phyloP scores from a whole-genome alignment of 352 stramenopile genomes.

The Phytophthora constricta region DNA sequence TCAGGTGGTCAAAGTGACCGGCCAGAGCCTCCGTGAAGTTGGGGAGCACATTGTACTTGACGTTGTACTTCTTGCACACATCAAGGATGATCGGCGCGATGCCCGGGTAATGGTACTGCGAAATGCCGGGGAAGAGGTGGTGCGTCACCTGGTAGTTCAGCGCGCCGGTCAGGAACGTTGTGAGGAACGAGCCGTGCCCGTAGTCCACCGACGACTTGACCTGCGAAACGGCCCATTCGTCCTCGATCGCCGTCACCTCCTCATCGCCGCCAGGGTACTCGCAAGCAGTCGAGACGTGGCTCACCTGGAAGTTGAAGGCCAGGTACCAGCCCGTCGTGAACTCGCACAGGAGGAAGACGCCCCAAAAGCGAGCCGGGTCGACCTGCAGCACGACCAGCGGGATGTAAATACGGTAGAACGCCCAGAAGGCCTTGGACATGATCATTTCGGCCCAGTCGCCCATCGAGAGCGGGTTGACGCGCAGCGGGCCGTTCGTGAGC shows the following conservation, averaged over 20 bases:
- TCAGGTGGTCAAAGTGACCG: conserved; percentile 91
- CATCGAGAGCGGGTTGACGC: conserved; percentile 89
- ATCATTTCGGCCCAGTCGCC: conserved; percentile 87
- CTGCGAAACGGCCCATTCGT: conserved; percentile 94
- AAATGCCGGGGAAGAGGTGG: conserved; percentile 93
- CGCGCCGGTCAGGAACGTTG: conserved; percentile 94
- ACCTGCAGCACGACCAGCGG: conserved; percentile 83
- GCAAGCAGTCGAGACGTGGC: conserved; percentile 90
- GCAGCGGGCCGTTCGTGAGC: conserved; percentile 90
- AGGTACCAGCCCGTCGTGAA: conserved; percentile 93
- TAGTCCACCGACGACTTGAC: conserved; percentile 96
- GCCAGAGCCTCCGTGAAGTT: conserved; percentile 79
- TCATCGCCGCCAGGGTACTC: conserved; percentile 86
- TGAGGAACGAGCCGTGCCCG: conserved; percentile 76
- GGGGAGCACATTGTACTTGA: conserved; percentile 92
- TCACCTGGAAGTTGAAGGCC: conserved; percentile 95
- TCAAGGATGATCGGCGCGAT: conserved; percentile 94
- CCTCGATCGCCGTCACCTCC: conserved; percentile 63
- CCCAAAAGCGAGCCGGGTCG: conserved; percentile 63
- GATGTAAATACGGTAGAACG: conserved; percentile 90
- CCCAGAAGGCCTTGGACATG: conserved; percentile 89
- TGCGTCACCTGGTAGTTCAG: conserved; percentile 98
- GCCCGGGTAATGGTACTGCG: conserved; percentile 93
- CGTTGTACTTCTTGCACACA: conserved; percentile 93
- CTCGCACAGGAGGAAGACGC: conserved; percentile 88